Percentiles rank a stretch among this genome's conserved stretches.
Evolutionary conservation across 2,329 filamentous ascomycete species (phyloP).

Genomic region (Cordyceps javanica): DNA sequence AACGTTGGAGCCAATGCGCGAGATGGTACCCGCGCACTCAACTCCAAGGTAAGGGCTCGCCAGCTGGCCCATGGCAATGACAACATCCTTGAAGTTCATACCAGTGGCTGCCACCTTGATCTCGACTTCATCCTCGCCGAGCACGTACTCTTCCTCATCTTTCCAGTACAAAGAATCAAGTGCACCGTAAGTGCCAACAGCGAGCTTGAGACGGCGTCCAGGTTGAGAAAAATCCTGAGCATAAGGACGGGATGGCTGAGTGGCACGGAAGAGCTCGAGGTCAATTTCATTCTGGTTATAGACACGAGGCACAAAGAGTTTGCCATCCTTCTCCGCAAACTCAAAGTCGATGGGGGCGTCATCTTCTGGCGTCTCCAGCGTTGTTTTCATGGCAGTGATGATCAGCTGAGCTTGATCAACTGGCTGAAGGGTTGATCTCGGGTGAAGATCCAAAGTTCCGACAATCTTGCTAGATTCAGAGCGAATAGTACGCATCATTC

Average conservation of each 20-base stretch:
- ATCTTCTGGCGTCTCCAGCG: constrained; percentile 16
- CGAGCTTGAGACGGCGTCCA: constrained; percentile 29
- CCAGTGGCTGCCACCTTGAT: constrained; percentile 37
- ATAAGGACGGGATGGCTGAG: constrained; percentile 21
- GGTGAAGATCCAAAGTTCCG: constrained; percentile 40
- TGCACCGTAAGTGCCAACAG: constrained; percentile 32
- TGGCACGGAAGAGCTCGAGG: constrained; percentile 22
- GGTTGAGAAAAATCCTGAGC: constrained; percentile 32
- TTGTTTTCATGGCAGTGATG: constrained; percentile 20
- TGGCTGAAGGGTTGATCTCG: constrained; percentile 24
- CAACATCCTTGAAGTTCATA: constrained; percentile 41
- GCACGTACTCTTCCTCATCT: constrained; percentile 23
- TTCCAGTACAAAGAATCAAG: constrained; percentile 36
- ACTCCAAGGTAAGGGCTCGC: constrained; percentile 28
- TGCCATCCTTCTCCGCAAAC: constrained; percentile 24
- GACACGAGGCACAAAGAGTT: constrained; percentile 24
- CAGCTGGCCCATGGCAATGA: constrained; percentile 36
- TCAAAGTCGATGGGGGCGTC: constrained; percentile 22
- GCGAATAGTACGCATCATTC: constrained; percentile 39
- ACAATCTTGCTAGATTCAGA: constrained; percentile 40
- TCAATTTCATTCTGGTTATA: constrained; percentile 22
- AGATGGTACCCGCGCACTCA: constrained; percentile 35
- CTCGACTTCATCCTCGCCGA: constrained; percentile 33
- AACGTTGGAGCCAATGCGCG: constrained; percentile 53
- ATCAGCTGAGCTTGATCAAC: constrained; percentile 27